Percentiles rank a stretch among this genome's conserved stretches.
phyloP scores from a whole-genome alignment of 2,329 filamentous ascomycete genomes.

The Diaporthe vexans region DNA sequence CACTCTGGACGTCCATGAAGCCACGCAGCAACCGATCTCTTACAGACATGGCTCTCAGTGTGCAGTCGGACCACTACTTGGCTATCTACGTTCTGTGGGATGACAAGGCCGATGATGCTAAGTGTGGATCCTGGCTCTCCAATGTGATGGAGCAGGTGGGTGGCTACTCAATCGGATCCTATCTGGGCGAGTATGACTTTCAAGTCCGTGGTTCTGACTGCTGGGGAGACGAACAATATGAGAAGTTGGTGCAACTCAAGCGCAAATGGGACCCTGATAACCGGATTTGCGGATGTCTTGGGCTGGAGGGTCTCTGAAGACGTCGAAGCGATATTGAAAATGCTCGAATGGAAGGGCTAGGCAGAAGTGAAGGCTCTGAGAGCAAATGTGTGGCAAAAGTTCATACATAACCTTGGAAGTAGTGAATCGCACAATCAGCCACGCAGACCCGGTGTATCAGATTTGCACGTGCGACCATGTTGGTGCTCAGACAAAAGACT shows the following conservation, averaged over 20 bases:
- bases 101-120: not conserved
- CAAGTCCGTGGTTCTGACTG: not conserved
- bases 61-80: conserved; percentile 12
- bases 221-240: not conserved
- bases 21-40: not conserved
- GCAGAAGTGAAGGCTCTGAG: not conserved
- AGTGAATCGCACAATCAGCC: not conserved
- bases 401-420: not conserved
- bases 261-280: conserved; percentile 9
- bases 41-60: not conserved
- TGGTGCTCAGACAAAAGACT: too few relatives aligned
- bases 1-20: conserved; percentile 20
- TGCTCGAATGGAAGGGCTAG: not conserved
- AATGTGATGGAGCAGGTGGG: not conserved
- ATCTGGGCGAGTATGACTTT: conserved; percentile 11
- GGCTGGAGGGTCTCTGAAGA: not conserved
- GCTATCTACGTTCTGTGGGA: conserved; percentile 8
- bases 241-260: not conserved
- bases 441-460: too few relatives aligned
- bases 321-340: not conserved
- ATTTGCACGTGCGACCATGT: too few relatives aligned
- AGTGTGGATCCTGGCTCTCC: not conserved
- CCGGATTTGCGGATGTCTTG: conserved; percentile 8
- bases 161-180: not conserved
- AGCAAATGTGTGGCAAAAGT: not conserved